These are phyloP conservation scores for Eutypella sp. DNA, from an alignment of 2,329 filamentous ascomycete species.

Conservation along the genomic window DNA sequence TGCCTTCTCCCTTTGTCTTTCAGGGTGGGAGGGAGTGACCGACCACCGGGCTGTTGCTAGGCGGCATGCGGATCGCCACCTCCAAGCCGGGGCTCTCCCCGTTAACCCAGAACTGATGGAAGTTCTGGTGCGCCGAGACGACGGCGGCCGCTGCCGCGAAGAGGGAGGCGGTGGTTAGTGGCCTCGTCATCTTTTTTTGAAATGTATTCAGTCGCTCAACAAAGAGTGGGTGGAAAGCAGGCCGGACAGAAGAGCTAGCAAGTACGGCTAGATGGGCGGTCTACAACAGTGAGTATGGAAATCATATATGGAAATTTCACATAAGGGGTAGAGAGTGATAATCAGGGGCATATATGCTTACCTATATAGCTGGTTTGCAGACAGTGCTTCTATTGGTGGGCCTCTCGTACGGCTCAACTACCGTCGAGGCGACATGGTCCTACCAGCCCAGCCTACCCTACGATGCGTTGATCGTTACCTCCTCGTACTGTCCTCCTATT, in stretches of 20 bases:
- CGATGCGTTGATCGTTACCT: background rate
- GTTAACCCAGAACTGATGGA: slow-evolving; percentile 38
- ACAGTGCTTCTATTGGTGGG: background rate
- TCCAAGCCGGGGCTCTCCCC: slow-evolving; percentile 29
- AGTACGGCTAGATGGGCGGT: too few species aligned
- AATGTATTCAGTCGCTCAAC: background rate
- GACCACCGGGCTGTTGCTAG: slow-evolving; percentile 24
- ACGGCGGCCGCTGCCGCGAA: slow-evolving; percentile 14
- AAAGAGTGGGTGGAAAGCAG: background rate
- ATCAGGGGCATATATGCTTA: background rate
- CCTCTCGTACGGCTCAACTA: background rate
- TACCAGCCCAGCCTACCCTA: background rate
- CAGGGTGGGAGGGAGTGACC: too few species aligned
- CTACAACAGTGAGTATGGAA: too few species aligned
- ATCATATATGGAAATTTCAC: background rate
- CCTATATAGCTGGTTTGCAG: background rate
- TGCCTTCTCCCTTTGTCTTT: too few species aligned
- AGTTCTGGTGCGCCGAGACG: slow-evolving; percentile 33
- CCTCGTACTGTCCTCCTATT: background rate
- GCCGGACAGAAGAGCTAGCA: too few species aligned
- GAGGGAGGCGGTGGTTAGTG: slow-evolving; percentile 18
- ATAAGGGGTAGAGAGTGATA: background rate
- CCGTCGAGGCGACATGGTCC: background rate
- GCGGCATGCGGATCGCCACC: slow-evolving; percentile 24
- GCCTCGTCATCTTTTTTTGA: slow-evolving; percentile 21